Base-by-base conservation (phyloP, 78 protist species). In the Bodo saltans region DNA sequence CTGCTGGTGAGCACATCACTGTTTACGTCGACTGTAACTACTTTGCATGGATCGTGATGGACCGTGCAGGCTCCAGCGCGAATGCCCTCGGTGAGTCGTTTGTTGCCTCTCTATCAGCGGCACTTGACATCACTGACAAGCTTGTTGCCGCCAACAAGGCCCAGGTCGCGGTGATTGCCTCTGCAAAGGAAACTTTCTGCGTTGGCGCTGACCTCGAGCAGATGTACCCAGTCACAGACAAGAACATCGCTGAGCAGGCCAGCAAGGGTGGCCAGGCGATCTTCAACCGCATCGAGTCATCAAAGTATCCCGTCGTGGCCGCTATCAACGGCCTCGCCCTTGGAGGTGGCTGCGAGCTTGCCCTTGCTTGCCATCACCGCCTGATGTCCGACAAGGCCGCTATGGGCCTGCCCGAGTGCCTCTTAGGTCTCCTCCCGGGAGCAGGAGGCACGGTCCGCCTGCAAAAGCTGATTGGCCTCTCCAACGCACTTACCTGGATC, bases 371-470 rank as follows among this genome's bases (percentile, higher is more conserved):
- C 68, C 34, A 86, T 33, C 68, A 74, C 79, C 42, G 88, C 35
- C 60, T 60, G 38, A 71, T 17, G 12, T 35, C 73, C 29, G 83
- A 68, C 37, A 28, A 27, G 21, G 83, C 29, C 35, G 11, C 47
- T 37, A 30, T 72, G 32, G 90, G 47, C 72, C 37, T 79, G 39
- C 91, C 89, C 1, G 87, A 84, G 74, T 85, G 76, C 29, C 68
- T 84, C 78, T 88, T 90, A 23, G 90, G 90, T 4, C 78, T 90
- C 47, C 72, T 87, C 34, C 93, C 93, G 30, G 93, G 89, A n/a
- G 53, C 42, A 30, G 93, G 91, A 8, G 93, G 93, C 70, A 84
- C 89, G 34, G 83, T 84, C 68, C 85, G 90, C 21, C 87, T 88
- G 29, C 93, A 88, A 23, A 37, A 38, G 42, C 84, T 90, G 60